Conservation (phyloP, 2,329 filamentous ascomycete species). For the Alternaria dauci region DNA sequence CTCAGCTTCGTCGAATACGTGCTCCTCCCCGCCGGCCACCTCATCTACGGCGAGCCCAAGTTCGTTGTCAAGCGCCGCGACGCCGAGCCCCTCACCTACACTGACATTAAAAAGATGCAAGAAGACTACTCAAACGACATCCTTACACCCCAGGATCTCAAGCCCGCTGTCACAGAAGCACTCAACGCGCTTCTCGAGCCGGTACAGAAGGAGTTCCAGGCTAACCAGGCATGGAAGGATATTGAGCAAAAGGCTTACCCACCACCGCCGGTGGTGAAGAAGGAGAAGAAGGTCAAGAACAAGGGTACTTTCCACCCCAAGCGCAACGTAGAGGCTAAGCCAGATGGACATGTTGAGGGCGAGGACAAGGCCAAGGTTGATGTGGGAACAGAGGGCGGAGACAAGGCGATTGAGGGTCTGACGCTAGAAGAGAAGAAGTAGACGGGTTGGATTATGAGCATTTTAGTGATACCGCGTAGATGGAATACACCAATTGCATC, state of each 20-base stretch:
- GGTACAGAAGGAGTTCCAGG: constrained; percentile 77
- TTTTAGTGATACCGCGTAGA: neutral
- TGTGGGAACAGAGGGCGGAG: constrained; percentile 51
- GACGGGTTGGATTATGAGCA: neutral
- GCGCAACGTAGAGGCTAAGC: constrained; percentile 53
- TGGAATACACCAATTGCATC: neutral
- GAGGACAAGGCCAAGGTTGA: constrained; percentile 52
- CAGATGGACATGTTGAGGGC: constrained; percentile 57
- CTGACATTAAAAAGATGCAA: constrained; percentile 75
- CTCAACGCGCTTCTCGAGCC: constrained; percentile 78
- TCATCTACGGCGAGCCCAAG: constrained; percentile 63
- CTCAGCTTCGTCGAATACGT: constrained; percentile 88
- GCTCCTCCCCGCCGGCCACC: constrained; percentile 76
- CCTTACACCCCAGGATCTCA: constrained; percentile 86
- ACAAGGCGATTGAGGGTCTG: constrained; percentile 45
- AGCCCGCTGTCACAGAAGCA: constrained; percentile 79
- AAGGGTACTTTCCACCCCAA: constrained; percentile 71
- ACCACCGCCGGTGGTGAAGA: constrained; percentile 64
- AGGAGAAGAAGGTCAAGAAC: constrained; percentile 78
- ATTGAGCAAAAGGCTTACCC: constrained; percentile 84
- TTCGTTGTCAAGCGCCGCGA: constrained; percentile 74
- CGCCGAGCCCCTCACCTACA: constrained; percentile 83
- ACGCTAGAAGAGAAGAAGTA: constrained; percentile 43
- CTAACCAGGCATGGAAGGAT: constrained; percentile 80
- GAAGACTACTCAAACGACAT: constrained; percentile 82